Percentiles rank a stretch among this genome's conserved stretches.
phyloP scores from a whole-genome alignment of 768 basidiomycete genomes.

The Psilocybe cubensis region DNA sequence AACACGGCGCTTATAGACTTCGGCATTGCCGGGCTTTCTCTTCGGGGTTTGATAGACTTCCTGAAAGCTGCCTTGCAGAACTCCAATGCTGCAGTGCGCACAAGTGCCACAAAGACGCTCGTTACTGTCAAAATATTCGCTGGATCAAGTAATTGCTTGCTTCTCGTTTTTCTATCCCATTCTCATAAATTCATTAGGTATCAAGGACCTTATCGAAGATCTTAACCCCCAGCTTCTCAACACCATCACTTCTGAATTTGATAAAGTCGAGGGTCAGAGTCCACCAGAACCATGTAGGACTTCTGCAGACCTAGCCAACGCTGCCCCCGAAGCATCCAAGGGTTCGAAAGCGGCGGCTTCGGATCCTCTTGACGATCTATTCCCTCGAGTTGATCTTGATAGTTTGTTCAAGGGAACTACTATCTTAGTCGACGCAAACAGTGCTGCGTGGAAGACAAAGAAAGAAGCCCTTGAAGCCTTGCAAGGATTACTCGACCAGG shows the following conservation, averaged over 20 bases:
- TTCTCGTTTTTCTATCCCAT: not conserved
- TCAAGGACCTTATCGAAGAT: slow-evolving; percentile 92
- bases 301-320: slow-evolving; percentile 72
- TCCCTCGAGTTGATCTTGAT: slow-evolving; percentile 94
- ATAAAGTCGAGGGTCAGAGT: slow-evolving; percentile 80
- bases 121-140: slow-evolving; percentile 93
- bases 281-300: slow-evolving; percentile 79
- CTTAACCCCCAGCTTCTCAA: slow-evolving; percentile 90
- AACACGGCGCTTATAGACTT: slow-evolving; percentile 88
- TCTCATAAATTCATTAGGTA: slow-evolving; percentile 51
- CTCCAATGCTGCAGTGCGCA: slow-evolving; percentile 92
- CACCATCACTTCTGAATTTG: slow-evolving; percentile 92
- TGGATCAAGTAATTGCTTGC: slow-evolving; percentile 64
- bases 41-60: slow-evolving; percentile 88
- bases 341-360: slow-evolving; percentile 44
- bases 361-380: slow-evolving; percentile 91
- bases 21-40: slow-evolving; percentile 83
- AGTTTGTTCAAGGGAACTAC: slow-evolving; percentile 81
- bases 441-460: slow-evolving; percentile 95
- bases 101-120: slow-evolving; percentile 90
- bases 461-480: slow-evolving; percentile 92
- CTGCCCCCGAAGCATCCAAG: slow-evolving; percentile 45
- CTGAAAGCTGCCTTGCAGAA: slow-evolving; percentile 86
- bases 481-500: slow-evolving; percentile 85
- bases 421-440: slow-evolving; percentile 83